Conservation (phyloP, 352 stramenopile genomes). For the Stephanocyclus meneghinianus region DNA sequence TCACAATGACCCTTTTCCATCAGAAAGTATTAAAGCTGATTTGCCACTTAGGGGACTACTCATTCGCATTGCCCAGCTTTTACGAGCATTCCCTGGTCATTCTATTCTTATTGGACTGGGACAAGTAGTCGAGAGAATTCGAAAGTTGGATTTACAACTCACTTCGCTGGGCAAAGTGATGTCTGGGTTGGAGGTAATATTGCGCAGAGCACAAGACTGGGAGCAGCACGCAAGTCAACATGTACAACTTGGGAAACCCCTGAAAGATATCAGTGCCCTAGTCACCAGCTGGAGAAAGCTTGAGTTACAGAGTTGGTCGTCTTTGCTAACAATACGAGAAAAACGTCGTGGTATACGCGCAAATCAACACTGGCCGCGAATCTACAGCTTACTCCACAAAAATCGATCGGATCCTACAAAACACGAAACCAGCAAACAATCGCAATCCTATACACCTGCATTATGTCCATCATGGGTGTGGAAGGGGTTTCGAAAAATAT, state of each 20-base stretch:
- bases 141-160: conserved; percentile 78
- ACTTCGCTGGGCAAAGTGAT: conserved; percentile 87
- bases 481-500: conserved; percentile 60
- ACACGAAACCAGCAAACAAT: background rate
- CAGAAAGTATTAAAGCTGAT: conserved; percentile 88
- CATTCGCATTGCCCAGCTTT: conserved; percentile 87
- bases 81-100: conserved; percentile 94
- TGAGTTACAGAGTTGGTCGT: conserved; percentile 96
- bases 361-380: conserved; percentile 63
- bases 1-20: conserved; percentile 88
- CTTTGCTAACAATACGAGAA: conserved; percentile 89
- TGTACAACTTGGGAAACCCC: conserved; percentile 89
- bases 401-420: background rate
- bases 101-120: conserved; percentile 94
- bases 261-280: conserved; percentile 89
- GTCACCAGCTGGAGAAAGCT: conserved; percentile 97
- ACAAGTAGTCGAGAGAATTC: conserved; percentile 85
- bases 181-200: conserved; percentile 92
- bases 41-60: conserved; percentile 88
- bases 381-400: conserved; percentile 67
- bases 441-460: background rate
- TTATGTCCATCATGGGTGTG: conserved; percentile 67
- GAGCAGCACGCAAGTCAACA: conserved; percentile 92
- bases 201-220: conserved; percentile 98
- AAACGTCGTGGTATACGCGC: conserved; percentile 54